phyloP scores from a whole-genome alignment of 768 basidiomycete species.

The Wakefieldia striispora region DNA sequence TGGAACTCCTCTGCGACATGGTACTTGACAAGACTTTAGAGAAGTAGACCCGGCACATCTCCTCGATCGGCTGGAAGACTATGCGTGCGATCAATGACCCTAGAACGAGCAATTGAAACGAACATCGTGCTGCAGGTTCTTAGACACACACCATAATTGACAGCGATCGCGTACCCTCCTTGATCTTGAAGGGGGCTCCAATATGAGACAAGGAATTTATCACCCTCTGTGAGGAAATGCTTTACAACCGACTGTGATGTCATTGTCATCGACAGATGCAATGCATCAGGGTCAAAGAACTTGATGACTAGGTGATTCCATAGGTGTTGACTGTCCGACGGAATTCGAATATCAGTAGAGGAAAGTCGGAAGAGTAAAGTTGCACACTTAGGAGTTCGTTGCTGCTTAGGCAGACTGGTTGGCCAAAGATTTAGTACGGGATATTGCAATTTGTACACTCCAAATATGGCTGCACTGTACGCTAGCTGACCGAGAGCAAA shows the following conservation, averaged over 20 bases:
- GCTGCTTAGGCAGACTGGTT: conserved; percentile 21
- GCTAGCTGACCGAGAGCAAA: conserved; percentile 85
- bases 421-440: conserved; percentile 37
- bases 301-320: conserved; percentile 10
- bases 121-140: background rate
- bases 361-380: background rate
- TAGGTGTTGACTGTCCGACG: background rate
- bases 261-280: conserved; percentile 76
- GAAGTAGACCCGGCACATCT: conserved; percentile 86
- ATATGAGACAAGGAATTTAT: conserved; percentile 84
- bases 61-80: conserved; percentile 93
- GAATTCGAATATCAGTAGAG: background rate
- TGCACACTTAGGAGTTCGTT: conserved; percentile 17
- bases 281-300: conserved; percentile 46
- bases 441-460: conserved; percentile 50
- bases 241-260: conserved; percentile 88
- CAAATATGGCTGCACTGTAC: conserved; percentile 61
- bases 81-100: conserved; percentile 92
- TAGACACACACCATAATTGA: conserved; percentile 78
- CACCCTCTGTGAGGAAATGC: conserved; percentile 93
- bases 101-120: conserved; percentile 29
- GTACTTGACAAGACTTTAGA: conserved; percentile 54
- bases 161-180: conserved; percentile 93
- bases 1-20: conserved; percentile 3
- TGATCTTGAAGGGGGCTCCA: conserved; percentile 85